Percentiles rank a stretch among this genome's conserved stretches.
Conservation (phyloP, 192 early-diverging fungal species). For the Chytriomyces sp. region DNA sequence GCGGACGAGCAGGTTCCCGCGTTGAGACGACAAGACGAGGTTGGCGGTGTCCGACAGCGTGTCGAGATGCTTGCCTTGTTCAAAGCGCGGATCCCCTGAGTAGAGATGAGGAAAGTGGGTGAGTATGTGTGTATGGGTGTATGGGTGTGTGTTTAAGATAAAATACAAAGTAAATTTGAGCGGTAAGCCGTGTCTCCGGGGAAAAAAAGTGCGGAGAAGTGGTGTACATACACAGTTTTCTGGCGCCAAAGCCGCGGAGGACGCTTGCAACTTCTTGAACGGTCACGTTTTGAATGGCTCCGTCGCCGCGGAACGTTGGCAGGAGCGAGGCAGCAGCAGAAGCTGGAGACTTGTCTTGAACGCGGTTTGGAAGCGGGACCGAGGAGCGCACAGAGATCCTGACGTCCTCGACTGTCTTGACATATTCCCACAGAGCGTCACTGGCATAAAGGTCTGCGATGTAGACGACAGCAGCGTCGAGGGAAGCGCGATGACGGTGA, state of each 20-base stretch:
- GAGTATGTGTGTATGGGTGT: too few relatives aligned
- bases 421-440: neutral
- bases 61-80: conserved; percentile 24
- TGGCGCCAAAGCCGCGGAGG: conserved; percentile 23
- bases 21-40: conserved; percentile 13
- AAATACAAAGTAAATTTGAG: too few relatives aligned
- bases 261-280: conserved; percentile 33
- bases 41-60: conserved; percentile 12
- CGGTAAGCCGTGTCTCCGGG: neutral
- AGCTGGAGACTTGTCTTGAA: neutral
- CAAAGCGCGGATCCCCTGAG: conserved; percentile 33
- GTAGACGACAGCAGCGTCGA: conserved; percentile 11
- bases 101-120: neutral
- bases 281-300: conserved; percentile 8
- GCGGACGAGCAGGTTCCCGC: conserved; percentile 21
- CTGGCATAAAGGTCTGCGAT: neutral
- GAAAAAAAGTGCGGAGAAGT: neutral
- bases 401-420: conserved; percentile 15
- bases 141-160: too few relatives aligned
- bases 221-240: conserved; percentile 9
- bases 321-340: neutral
- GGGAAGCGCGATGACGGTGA: conserved; percentile 11
- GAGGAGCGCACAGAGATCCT: neutral
- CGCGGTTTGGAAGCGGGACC: neutral
- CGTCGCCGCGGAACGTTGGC: conserved; percentile 28